Base-by-base conservation (phyloP, 2,329 filamentous ascomycete species). In the Ophiognomonia clavigignenti-juglandacearum region DNA sequence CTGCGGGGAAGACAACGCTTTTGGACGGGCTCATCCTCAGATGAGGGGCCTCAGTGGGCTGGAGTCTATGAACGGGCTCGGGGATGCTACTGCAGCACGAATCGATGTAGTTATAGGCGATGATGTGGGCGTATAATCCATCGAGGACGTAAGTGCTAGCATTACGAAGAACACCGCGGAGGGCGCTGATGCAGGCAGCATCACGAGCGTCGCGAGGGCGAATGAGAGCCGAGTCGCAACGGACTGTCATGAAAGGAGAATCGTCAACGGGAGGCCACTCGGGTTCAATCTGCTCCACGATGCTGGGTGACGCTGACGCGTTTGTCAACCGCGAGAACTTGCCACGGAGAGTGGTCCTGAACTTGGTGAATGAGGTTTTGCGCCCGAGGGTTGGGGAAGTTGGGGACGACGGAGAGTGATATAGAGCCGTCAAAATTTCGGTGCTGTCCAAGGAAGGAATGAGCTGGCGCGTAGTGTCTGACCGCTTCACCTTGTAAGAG, bases 81-180 rank as follows among this genome's bases (percentile, higher is more conserved):
- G 42, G 40, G 26, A 48, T 27, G n/a, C 39, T 35, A 3, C 50
- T 24, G 41, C 63, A 68, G 9, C 72, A 54, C 5, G 62, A 59
- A 37, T 60, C 61, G 43, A 82, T 64, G 62, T 82, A 82, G 60
- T 80, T 82, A 60, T 77, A 80, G 0, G 75, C 77, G 4, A 82
- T 61, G 8, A 82, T 65, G 55, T 82, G 77, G 0, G 78, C 78
- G 55, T 81, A 82, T 6, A 82, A 61, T 0, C 77, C 75, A 43
- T 82, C 76, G 56, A 77, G 80, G 6, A 80, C 69, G 54, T 75
- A 73, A 51, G 78, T 74, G 2, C 73, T 72, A 19, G 71, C 77
- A 3, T 61, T 55, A 1, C 73, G 70, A 56, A 82, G 81, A 42
- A 82, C 70, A 45, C 70, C 71, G 51, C 71, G 69, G 47, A 82